Evolutionary conservation across 1,139 yeast genomes (phyloP).

Genomic region (Kodamaea fungicola): DNA sequence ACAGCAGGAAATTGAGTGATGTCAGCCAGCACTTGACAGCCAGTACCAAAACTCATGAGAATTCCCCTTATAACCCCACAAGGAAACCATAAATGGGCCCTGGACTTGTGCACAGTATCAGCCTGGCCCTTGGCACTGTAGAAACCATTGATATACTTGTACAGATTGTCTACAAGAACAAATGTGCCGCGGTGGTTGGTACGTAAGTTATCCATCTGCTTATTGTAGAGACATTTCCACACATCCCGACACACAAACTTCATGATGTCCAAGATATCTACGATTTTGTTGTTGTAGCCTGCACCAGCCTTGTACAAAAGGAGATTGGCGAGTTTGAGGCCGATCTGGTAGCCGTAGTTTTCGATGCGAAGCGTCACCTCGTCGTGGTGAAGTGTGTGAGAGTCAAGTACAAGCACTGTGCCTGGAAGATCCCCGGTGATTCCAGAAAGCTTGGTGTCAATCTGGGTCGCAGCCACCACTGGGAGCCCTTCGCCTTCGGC

Average conservation of each 20-base stretch:
- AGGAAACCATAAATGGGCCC: constrained; percentile 70
- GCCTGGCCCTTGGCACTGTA: constrained; percentile 47
- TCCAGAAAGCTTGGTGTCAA: constrained; percentile 23
- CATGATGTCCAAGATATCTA: constrained; percentile 76
- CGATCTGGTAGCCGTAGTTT: constrained; percentile 69
- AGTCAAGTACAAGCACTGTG: constrained; percentile 36
- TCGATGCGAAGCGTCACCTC: constrained; percentile 63
- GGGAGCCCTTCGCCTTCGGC: constrained; percentile 9
- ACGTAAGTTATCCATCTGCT: constrained; percentile 86
- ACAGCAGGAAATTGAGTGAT: constrained; percentile 62
- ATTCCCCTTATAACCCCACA: constrained; percentile 84
- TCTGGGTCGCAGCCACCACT: constrained; percentile 6
- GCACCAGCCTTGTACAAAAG: constrained; percentile 46
- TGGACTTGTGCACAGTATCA: constrained; percentile 47
- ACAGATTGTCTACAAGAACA: constrained; percentile 68
- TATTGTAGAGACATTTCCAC: constrained; percentile 76
- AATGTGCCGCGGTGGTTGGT: constrained; percentile 90
- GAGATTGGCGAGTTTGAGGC: constrained; percentile 69
- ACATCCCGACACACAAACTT: constrained; percentile 90
- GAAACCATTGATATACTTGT: constrained; percentile 54
- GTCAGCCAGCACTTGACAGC: constrained; percentile 66
- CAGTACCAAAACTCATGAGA: constrained; percentile 65
- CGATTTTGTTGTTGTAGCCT: constrained; percentile 45
- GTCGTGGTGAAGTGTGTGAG: constrained; percentile 37
- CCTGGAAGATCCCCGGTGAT: constrained; percentile 37